Base-by-base conservation (phyloP, 2,329 filamentous ascomycete species). In the Trichoderma brevicompactum region DNA sequence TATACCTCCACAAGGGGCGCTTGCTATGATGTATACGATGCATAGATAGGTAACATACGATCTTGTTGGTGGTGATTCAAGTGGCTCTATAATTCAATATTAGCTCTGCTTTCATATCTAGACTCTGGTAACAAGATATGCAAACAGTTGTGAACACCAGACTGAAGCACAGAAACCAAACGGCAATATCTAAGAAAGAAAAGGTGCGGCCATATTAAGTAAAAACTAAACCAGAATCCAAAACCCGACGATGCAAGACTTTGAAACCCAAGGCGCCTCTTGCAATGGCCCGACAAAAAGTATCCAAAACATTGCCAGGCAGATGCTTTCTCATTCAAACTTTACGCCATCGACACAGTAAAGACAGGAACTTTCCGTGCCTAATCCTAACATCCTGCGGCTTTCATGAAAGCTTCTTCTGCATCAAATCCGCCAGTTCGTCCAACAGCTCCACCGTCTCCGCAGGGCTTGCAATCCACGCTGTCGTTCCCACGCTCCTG, bases 391-490 rank as follows among this genome's bases (percentile, higher is more conserved):
- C 36, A 6, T 17, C n/a, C 9, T 17, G 23, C 15, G n/a, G 36
- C 23, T 8, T 12, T 61, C 58, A 61, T 36, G 73, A 73, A 12
- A 74, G 38, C 63, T 71, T 75, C 73, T 74, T 75, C 67, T 75
- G 75, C 76, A 78, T 84, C 73, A 91, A 73, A 56, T 81, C 83
- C 0, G 83, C 83, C 74, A 97, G 80, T 81, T 98, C 95, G 73
- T 97, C 93, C 67, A 99, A 79, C 72, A 98, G 78, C 71, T 92
- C 88, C 44, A 97, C 92, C 36, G 95, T 99, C 82, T 99, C 95
- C 0, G 85, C 83, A 0, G 95, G 95, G 74, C 87, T 97, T 1
- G 95, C 94, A 70, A 99, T 96, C 95, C 95, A 99, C 1, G 94
- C 94, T 23, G 95, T 98, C 0, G 94, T 97, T 40, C 92, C 95